phyloP scores from a whole-genome alignment of 2,329 filamentous ascomycete genomes.

The Aspergillus caelatus region DNA sequence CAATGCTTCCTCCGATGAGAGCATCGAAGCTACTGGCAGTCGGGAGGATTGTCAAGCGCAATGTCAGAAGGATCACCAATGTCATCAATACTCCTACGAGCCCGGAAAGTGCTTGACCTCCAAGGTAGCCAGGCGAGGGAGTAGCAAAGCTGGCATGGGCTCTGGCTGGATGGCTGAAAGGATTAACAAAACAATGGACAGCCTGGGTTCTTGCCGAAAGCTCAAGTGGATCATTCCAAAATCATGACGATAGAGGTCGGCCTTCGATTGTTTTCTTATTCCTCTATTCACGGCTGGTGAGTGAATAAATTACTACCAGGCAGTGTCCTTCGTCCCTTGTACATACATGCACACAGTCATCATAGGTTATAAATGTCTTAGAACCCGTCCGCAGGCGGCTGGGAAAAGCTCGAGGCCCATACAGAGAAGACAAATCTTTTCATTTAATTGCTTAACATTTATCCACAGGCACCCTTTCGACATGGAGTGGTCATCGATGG shows the following conservation, averaged over 20 bases:
- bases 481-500: too few species aligned
- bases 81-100: conserved; percentile 5
- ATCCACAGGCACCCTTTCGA: too few species aligned
- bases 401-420: background rate
- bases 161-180: conserved; percentile 1
- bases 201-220: background rate
- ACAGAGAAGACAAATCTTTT: background rate
- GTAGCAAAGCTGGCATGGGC: background rate
- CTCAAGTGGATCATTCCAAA: background rate
- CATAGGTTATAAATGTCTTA: background rate
- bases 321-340: background rate
- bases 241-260: too few species aligned
- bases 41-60: background rate
- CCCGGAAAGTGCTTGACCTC: background rate
- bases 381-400: background rate
- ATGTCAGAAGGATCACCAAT: background rate
- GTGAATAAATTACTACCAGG: background rate
- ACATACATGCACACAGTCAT: background rate
- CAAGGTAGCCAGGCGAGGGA: background rate
- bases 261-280: too few species aligned
- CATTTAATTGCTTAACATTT: too few species aligned
- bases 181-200: background rate
- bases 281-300: too few species aligned
- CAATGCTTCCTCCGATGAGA: background rate
- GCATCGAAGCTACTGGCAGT: background rate